Base-by-base conservation (phyloP, 345 rosid species). In the Pistacia vera region DNA sequence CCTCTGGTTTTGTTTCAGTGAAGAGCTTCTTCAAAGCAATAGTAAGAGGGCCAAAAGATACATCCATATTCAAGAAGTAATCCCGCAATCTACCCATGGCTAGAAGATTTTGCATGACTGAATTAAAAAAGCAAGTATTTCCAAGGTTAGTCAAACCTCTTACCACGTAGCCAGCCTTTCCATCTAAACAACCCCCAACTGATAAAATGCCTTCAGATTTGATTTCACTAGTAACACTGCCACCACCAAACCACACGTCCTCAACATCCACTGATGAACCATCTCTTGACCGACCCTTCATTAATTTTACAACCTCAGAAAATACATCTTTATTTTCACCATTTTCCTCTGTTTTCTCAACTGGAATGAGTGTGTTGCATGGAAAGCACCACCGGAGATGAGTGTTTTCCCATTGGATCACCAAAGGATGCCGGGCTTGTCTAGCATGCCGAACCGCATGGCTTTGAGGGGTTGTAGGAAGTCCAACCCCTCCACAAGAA, bases 61-160 rank as follows among this genome's bases (percentile, higher is more conserved):
- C 58, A 77, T 89, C 92, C 66, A 80, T 74, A 78, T 85, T 85
- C 58, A 87, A 79, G 80, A 92, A 88, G 78, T 82, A 86, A 72
- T 89, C 82, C 51, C 86, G 83, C 72, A 97, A 81, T 77, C 67
- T 84, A 65, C 87, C 86, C 76, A 97, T 75, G 8, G 97, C 88
- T 51, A 97, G 83, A 78, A 97, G 88, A 86, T 97, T 97, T 84
- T 97, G 99, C 92, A 91, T 80, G 22, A 97, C 87, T 0, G 99
- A 97, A 82, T 97, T 97, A 68, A 97, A 97, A 85, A 92, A 97
- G 86, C 99, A 97, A 56, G 98, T 92, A 71, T 94, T 97, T 66
- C 98, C 99, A 72, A 97, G 98, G 87, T 97, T 97, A 58, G 83
- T 90, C 87, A 97, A 79, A 55, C 99, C 99, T 76, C 96, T 83